Evolutionary conservation across 176 grass and related monocot genomes (phyloP).

Genomic region (Areca catechu): DNA sequence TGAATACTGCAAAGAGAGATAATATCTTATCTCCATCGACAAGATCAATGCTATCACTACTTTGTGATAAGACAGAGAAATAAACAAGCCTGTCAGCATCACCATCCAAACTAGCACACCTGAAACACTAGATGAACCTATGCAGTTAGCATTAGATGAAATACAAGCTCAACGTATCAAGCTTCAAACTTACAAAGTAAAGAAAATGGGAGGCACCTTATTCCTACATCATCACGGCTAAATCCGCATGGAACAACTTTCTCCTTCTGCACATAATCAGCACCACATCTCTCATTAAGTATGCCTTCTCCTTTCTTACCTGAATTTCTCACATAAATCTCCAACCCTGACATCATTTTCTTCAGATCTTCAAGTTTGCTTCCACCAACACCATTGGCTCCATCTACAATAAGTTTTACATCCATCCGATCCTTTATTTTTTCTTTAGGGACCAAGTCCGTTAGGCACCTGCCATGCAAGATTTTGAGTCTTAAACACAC

Average conservation of each 20-base stretch:
- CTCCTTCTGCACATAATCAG: constrained; percentile 96
- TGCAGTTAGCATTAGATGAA: constrained; percentile 9
- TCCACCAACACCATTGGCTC: constrained; percentile 87
- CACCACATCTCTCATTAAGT: constrained; percentile 85
- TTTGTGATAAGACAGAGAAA: constrained; percentile 48
- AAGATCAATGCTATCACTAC: constrained; percentile 56
- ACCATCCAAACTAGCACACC: constrained; percentile 92
- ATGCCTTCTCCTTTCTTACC: constrained; percentile 74
- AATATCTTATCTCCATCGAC: constrained; percentile 91
- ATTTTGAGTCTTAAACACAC: neutral
- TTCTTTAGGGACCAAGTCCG: constrained; percentile 49
- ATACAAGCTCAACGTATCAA: neutral
- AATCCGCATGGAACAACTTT: constrained; percentile 64
- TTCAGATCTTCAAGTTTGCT: constrained; percentile 61
- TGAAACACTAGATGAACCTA: constrained; percentile 40
- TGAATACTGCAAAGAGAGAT: constrained; percentile 79
- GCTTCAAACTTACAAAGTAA: neutral
- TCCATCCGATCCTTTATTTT: constrained; percentile 14
- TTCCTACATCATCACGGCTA: constrained; percentile 38
- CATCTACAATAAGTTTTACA: constrained; percentile 69
- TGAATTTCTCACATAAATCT: constrained; percentile 60
- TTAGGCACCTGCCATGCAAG: constrained; percentile 25
- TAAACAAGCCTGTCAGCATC: constrained; percentile 84
- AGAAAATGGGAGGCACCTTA: constrained; percentile 32
- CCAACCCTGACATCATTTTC: constrained; percentile 31